A percentile compares a stretch with the other conserved stretches of the same genome.
Conservation (phyloP, 495 filamentous ascomycete genomes). For the Neurospora sp. region DNA sequence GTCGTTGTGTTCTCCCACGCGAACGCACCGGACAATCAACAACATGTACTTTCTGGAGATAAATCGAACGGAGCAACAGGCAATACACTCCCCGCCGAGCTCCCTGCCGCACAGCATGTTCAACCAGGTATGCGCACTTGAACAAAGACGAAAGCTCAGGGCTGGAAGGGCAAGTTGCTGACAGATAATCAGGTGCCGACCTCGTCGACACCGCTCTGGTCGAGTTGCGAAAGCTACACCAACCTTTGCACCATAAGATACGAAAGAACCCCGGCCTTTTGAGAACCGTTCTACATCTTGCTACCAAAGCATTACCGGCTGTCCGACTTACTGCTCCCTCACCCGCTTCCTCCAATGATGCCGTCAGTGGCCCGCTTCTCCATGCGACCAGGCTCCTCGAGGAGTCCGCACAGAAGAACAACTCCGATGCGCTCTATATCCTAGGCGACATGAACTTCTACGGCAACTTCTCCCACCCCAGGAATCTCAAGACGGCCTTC, state of each 20-base stretch:
- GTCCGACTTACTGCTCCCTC: conserved; percentile 31
- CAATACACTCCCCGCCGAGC: conserved; percentile 19
- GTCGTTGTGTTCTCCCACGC: conserved; percentile 23
- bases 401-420: conserved; percentile 61
- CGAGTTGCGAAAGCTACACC: conserved; percentile 32
- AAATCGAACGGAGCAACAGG: conserved; percentile 12
- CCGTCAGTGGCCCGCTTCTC: conserved; percentile 30
- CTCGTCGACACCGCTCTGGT: conserved; percentile 33
- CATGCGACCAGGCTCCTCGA: conserved; percentile 66
- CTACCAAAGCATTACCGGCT: conserved; percentile 32
- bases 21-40: conserved; percentile 20
- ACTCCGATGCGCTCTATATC: conserved; percentile 81
- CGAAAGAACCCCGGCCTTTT: conserved; percentile 31
- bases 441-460: conserved; percentile 95
- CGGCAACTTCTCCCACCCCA: conserved; percentile 84
- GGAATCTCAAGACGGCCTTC: conserved; percentile 75
- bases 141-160: background rate
- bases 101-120: conserved; percentile 14
- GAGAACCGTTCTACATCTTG: conserved; percentile 24
- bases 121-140: conserved; percentile 17
- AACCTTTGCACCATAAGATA: conserved; percentile 22
- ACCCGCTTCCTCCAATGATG: conserved; percentile 15
- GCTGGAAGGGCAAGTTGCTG: background rate
- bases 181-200: conserved; percentile 27
- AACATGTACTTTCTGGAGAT: conserved; percentile 23